Conservation (phyloP, 306 rosid genomes). For the Morella rubra region DNA sequence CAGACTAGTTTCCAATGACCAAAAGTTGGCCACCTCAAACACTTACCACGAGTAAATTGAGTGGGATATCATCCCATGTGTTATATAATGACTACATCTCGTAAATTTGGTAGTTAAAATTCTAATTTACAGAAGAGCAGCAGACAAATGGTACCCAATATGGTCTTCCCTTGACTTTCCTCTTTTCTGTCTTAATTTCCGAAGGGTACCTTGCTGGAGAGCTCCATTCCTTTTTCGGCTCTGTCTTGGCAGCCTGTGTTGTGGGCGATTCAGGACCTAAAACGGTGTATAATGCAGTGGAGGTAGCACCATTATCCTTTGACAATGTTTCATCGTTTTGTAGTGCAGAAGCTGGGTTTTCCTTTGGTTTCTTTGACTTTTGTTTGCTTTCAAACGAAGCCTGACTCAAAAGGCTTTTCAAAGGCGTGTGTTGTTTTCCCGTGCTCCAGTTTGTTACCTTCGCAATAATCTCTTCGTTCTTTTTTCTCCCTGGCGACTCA, state of each 20-base stretch:
- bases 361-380: slow-evolving; percentile 48
- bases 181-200: slow-evolving; percentile 67
- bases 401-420: slow-evolving; percentile 81
- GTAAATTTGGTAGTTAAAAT: slow-evolving; percentile 17
- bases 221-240: slow-evolving; percentile 69
- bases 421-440: slow-evolving; percentile 68
- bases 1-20: slow-evolving; percentile 8
- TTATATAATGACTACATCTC: background rate
- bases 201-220: slow-evolving; percentile 82
- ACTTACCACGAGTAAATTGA: background rate
- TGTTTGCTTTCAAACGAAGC: slow-evolving; percentile 55
- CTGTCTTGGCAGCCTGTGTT: slow-evolving; percentile 35
- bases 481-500: slow-evolving; percentile 68
- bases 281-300: slow-evolving; percentile 53
- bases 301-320: slow-evolving; percentile 32
- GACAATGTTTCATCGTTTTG: slow-evolving; percentile 35
- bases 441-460: slow-evolving; percentile 87
- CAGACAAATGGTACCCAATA: slow-evolving; percentile 85
- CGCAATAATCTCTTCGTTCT: slow-evolving; percentile 74
- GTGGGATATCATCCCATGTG: slow-evolving; percentile 6
- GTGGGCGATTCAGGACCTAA: slow-evolving; percentile 52
- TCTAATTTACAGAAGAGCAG: slow-evolving; percentile 69
- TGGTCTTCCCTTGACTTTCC: slow-evolving; percentile 69
- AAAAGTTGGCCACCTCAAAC: background rate
- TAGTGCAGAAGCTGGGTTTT: slow-evolving; percentile 29